Percentiles rank a stretch among this genome's conserved stretches.
Evolutionary conservation across 257 asterid species (phyloP).

Genomic region (Rehmannia glutinosa): DNA sequence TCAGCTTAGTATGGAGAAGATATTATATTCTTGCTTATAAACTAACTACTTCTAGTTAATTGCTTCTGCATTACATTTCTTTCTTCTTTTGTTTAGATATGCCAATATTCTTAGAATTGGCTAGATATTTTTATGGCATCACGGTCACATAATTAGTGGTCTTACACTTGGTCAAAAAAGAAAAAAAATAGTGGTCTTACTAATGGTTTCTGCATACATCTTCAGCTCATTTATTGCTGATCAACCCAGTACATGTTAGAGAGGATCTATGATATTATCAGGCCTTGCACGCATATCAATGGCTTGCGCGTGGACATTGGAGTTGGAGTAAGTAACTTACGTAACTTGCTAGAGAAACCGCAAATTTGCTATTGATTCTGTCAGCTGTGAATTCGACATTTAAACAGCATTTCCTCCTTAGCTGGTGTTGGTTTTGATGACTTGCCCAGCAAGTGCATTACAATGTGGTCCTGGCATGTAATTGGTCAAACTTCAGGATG

Average conservation of each 20-base stretch:
- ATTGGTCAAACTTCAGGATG: conserved; percentile 5
- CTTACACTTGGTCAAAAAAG: too few relatives aligned
- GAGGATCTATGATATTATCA: not conserved
- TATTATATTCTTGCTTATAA: not conserved
- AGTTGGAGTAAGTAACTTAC: not conserved
- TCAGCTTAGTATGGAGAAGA: conserved; percentile 13
- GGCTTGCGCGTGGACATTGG: not conserved
- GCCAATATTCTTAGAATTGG: not conserved
- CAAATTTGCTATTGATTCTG: not conserved
- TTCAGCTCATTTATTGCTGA: not conserved
- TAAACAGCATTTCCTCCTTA: conserved; percentile 2
- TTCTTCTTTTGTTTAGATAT: not conserved
- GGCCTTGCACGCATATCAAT: conserved; percentile 9
- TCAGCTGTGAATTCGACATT: not conserved
- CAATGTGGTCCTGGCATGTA: not conserved
- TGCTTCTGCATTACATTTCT: not conserved
- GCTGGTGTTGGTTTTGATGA: conserved; percentile 16
- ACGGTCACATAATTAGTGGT: too few relatives aligned
- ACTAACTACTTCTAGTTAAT: not conserved
- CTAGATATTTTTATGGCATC: not conserved
- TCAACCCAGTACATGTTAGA: not conserved
- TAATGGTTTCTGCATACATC: conserved; percentile 1
- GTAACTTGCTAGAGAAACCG: not conserved
- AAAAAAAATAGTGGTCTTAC: not conserved
- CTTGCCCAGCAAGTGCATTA: not conserved